phyloP scores from a whole-genome alignment of 2,329 filamentous ascomycete species.

The Pseudogymnoascus sp. region DNA sequence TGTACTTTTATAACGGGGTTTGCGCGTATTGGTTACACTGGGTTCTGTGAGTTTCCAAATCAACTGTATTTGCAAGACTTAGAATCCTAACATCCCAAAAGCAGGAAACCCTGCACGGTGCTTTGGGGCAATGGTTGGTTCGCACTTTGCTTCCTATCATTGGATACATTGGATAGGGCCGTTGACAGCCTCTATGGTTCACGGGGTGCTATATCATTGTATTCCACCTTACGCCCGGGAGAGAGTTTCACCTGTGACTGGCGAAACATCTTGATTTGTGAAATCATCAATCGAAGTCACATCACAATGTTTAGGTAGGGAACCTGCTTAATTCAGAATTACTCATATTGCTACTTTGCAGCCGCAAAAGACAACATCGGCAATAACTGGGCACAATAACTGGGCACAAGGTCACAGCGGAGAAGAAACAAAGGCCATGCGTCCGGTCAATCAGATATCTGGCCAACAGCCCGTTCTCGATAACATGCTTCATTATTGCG shows the following conservation, averaged over 20 bases:
- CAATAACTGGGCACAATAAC: background rate
- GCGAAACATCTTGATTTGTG: background rate
- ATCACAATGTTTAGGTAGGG: background rate
- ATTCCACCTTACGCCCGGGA: background rate
- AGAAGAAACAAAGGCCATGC: slow-evolving; percentile 18
- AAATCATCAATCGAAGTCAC: background rate
- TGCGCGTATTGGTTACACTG: background rate
- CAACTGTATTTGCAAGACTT: background rate
- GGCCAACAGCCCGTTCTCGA: slow-evolving; percentile 16
- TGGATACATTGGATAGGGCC: background rate
- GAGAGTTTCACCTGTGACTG: background rate
- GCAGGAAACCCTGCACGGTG: background rate
- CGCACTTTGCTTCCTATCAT: background rate
- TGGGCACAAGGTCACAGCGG: slow-evolving; percentile 12
- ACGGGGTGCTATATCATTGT: background rate
- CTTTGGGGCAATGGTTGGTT: background rate
- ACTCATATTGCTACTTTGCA: background rate
- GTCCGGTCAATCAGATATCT: slow-evolving; percentile 16
- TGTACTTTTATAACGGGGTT: background rate
- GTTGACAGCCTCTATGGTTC: background rate
- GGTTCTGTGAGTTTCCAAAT: background rate
- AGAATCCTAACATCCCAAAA: background rate
- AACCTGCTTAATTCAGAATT: background rate
- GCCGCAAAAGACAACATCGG: background rate
- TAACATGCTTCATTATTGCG: slow-evolving; percentile 18